Base-by-base conservation (phyloP, 179 eudicot species). In the Spinacia oleracea region DNA sequence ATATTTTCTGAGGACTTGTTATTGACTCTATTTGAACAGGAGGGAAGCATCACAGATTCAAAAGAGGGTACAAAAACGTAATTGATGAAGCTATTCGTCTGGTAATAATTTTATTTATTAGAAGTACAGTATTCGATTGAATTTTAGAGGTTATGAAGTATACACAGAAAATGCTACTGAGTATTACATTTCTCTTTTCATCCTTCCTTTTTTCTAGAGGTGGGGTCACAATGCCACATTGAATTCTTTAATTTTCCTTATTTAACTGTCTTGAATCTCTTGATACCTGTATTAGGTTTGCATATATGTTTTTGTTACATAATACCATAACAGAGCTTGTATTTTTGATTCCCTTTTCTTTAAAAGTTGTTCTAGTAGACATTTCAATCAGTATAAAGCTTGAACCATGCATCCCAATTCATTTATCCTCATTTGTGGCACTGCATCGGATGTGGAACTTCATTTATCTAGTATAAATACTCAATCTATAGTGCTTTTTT, bases 31-130 rank as follows among this genome's bases (percentile, higher is more conserved):
- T 81, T 5, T 64, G 43, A 46, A 25, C 74, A 96, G 99, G 99
- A 82, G 99, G 99, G 70, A 96, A 89, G 86, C 99, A 96, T 82
- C 99, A 92, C 74, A 88, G 99, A 72, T 96, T 94, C 83, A 96
- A 90, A 84, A 92, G 99, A 86, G 99, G 99, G 72, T 96, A 96
- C 87, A 96, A 89, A 84, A 96, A 96, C 83, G 99, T 96, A 79
- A 96, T 93, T 79, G 99, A 96, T 88, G 99, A 96, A 85, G 98
- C 97, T 74, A 91, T 96, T 81, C 97, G 94, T 77, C 79, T 96
- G 98, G 99, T 96, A 88, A 83, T 77, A 60, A 43, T 21, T 51
- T 27, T 20, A 9, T 67, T 1, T 45, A n/a, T n/a, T n/a, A n/a
- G n/a, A n/a, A n/a, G n/a, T n/a, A n/a, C n/a, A 16, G 14, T 46